Evolutionary conservation across 2,329 filamentous ascomycete species (phyloP).

Genomic region (Alternaria arbusti): DNA sequence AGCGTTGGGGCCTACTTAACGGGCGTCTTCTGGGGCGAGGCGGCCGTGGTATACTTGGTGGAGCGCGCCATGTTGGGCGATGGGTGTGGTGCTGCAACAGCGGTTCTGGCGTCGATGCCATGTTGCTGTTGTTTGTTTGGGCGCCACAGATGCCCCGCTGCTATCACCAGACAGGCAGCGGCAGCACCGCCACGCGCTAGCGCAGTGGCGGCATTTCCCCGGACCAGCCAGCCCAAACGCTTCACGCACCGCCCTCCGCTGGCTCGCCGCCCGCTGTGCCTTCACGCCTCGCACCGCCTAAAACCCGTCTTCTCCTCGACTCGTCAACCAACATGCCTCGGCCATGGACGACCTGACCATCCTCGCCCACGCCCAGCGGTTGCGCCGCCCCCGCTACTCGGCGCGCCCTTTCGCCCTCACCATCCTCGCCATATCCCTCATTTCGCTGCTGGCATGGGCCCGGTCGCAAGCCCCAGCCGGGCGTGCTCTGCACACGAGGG

Average conservation of each 20-base stretch:
- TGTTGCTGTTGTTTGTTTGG: conserved; percentile 25
- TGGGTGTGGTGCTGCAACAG: conserved; percentile 15
- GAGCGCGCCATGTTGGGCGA: conserved; percentile 61
- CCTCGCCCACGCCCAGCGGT: conserved; percentile 27
- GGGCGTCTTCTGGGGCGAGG: conserved; percentile 57
- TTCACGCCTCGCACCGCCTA: neutral
- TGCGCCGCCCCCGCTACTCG: conserved; percentile 42
- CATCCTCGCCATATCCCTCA: conserved; percentile 36
- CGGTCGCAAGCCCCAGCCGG: conserved; percentile 13
- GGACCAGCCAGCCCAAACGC: conserved; percentile 18
- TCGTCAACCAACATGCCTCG: conserved; percentile 21
- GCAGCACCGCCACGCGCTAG: neutral
- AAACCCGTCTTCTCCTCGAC: neutral
- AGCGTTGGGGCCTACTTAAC: conserved; percentile 30
- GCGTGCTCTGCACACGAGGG: conserved; percentile 22
- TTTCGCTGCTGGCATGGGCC: conserved; percentile 38
- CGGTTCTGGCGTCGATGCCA: conserved; percentile 9
- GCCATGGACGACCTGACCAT: conserved; percentile 33
- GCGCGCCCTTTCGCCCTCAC: conserved; percentile 48
- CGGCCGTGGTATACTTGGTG: conserved; percentile 51
- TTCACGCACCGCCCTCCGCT: conserved; percentile 25
- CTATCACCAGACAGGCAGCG: neutral
- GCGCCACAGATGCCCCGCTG: neutral
- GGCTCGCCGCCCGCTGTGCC: conserved; percentile 16
- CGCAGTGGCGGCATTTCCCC: neutral